A percentile compares a stretch with the other conserved stretches of the same genome.
These are phyloP conservation scores for Nicotiana otophora DNA, from an alignment of 257 asterid genomes.

Conservation along the genomic window DNA sequence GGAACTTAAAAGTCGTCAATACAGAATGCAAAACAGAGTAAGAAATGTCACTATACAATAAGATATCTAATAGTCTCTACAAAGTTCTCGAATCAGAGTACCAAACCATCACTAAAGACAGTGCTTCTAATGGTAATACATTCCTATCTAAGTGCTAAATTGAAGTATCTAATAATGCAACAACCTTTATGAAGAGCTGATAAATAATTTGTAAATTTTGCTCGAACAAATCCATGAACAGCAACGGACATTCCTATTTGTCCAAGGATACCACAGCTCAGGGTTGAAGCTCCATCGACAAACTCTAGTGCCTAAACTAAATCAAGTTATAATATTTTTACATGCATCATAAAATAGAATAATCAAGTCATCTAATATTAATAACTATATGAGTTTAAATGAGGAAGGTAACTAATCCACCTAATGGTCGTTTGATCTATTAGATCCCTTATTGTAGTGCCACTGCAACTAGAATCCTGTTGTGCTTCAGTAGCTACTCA, in stretches of 20 bases:
- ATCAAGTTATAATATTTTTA: background rate
- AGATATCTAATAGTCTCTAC: background rate
- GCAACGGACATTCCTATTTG: background rate
- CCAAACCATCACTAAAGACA: background rate
- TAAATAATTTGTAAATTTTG: background rate
- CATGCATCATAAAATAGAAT: background rate
- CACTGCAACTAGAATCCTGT: background rate
- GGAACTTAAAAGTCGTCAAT: no score
- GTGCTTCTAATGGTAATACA: background rate
- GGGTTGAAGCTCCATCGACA: background rate
- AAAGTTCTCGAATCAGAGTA: background rate
- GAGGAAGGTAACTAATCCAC: background rate
- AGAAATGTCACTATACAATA: background rate
- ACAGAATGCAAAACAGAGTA: background rate
- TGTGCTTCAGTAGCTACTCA: slow-evolving; percentile 3
- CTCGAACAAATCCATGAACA: background rate
- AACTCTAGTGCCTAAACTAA: background rate
- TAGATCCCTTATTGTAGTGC: background rate
- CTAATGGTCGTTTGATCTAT: background rate
- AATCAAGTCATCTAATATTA: background rate
- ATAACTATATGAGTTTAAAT: background rate
- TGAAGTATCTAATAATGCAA: background rate
- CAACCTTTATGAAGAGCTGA: background rate
- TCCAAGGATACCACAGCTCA: background rate
- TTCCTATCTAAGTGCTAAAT: background rate